Conservation (phyloP, 2,329 filamentous ascomycete species). For the Bipolaris oryzae region DNA sequence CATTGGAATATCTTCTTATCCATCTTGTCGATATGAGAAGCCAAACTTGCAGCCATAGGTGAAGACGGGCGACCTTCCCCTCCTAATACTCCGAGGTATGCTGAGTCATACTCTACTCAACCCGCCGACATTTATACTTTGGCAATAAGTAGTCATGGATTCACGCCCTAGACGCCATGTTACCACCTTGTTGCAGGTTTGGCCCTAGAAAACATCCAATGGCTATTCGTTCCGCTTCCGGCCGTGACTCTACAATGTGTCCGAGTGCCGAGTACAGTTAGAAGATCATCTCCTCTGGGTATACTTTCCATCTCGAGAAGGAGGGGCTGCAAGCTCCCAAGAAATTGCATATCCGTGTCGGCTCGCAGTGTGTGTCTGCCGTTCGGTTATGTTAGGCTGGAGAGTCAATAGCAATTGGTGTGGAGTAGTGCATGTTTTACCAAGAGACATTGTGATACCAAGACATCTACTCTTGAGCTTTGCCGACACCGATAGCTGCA, state of each 20-base stretch:
- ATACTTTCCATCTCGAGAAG: not conserved
- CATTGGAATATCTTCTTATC: slow-evolving; percentile 31
- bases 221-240: not conserved
- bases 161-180: slow-evolving; percentile 8
- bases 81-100: not conserved
- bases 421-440: not conserved
- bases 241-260: not conserved
- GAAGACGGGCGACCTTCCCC: not conserved
- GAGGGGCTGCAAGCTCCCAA: no score
- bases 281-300: no score
- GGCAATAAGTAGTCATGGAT: not conserved
- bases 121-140: not conserved
- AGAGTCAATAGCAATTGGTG: not conserved
- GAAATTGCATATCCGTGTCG: not conserved
- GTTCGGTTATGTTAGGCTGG: not conserved
- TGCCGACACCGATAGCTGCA: not conserved
- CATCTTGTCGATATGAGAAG: slow-evolving; percentile 14
- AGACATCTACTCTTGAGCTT: not conserved
- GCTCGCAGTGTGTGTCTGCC: not conserved
- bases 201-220: not conserved
- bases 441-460: no score
- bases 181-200: not conserved
- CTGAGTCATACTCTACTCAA: slow-evolving; percentile 2
- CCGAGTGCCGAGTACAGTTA: no score
- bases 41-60: not conserved